phyloP scores from a whole-genome alignment of 331 rosid genomes.

The Pyracantha coccinea region DNA sequence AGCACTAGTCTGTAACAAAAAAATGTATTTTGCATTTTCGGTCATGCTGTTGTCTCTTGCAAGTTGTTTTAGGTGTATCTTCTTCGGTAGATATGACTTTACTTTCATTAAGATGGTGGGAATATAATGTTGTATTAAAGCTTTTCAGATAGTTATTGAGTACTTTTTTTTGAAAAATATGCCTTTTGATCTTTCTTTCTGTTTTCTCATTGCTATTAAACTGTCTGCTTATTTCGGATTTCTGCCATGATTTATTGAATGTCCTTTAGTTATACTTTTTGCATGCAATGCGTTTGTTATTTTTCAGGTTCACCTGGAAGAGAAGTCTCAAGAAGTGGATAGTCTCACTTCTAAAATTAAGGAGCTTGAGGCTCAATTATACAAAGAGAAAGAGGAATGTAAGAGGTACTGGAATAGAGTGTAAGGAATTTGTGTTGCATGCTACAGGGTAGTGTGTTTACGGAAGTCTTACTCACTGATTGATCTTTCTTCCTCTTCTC shows the following conservation, averaged over 20 bases:
- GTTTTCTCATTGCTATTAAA: background rate
- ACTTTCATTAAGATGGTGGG: background rate
- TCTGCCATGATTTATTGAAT: background rate
- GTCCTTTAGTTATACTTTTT: background rate
- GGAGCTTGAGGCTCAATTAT: slow-evolving; percentile 81
- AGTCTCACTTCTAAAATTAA: slow-evolving; percentile 78
- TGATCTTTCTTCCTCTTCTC: slow-evolving; percentile 4
- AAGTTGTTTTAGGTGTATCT: background rate
- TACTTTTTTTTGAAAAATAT: background rate
- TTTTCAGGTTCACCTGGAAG: slow-evolving; percentile 55
- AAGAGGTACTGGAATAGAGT: slow-evolving; percentile 39
- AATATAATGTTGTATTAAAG: background rate
- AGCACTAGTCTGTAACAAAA: background rate
- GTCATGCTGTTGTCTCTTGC: background rate
- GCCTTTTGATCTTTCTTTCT: background rate
- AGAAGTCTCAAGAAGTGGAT: slow-evolving; percentile 75
- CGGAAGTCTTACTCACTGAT: background rate
- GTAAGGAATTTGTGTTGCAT: slow-evolving; percentile 5
- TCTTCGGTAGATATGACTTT: background rate
- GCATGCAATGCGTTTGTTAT: slow-evolving; percentile 12
- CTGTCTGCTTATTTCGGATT: background rate
- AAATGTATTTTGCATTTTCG: background rate
- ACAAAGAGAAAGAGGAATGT: slow-evolving; percentile 63
- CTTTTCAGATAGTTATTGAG: background rate
- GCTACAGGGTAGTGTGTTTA: background rate